Base-by-base conservation (phyloP, 495 filamentous ascomycete genomes). In the Penicillium lividum region DNA sequence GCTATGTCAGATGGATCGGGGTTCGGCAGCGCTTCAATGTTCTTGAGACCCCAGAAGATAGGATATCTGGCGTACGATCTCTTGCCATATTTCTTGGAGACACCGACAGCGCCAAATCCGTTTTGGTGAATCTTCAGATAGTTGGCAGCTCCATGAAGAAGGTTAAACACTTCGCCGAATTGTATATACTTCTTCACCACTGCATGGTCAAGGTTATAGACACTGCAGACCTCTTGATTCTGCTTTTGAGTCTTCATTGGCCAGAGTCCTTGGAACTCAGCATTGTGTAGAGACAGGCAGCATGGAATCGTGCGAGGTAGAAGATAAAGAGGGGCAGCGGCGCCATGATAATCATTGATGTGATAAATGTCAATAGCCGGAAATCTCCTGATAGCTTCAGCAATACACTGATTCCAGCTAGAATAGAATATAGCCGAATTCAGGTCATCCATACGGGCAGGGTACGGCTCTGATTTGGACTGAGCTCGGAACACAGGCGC, bases 281-380 rank as follows among this genome's bases (percentile, higher is more conserved):
- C 88, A 63, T 90, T 86, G 72, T 86, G 84, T 22, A 84, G 77
- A 33, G 78, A 83, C 0, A 80, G 55, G 52, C 73, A 78, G 8
- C 68, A 67, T 7, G 77, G 80, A 53, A 79, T 69, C 0, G 75
- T 87, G 28, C 15, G 38, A 29, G 88, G 88, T 2, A 90, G 77
- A 13, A 90, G 78, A 59, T 91, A 87, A 7, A 91, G 74, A 30
- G 87, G 88, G 33, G 88, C 88, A 7, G 87, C 70, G 15, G 87
- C 86, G 22, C 88, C 88, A 64, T 91, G 88, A 66, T 91, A 91
- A 67, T 91, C 88, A 71, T 91, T 91, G 66, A 91, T 90, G 70
- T 91, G 88, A 69, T 91, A 91, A 18, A 90, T 69, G 63, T 91
- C 87, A 53, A 89, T 80, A 1, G 85, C 15, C 15, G 38, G 82